Percentiles rank a stretch among this genome's conserved stretches.
phyloP scores from a whole-genome alignment of 2,329 filamentous ascomycete species.

The Pleomassaria siparia region DNA sequence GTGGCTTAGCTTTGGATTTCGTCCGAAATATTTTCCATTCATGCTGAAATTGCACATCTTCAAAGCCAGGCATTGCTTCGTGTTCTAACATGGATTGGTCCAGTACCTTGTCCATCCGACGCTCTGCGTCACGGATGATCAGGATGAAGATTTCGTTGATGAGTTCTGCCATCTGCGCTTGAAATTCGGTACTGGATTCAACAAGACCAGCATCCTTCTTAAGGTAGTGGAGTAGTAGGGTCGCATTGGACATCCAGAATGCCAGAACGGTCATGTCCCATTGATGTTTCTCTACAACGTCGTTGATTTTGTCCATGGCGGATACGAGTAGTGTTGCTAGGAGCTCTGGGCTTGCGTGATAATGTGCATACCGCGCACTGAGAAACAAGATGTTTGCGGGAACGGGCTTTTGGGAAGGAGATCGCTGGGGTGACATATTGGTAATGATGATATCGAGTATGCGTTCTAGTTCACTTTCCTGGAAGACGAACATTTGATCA shows the following conservation, averaged over 20 bases:
- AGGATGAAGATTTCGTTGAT: constrained; percentile 98
- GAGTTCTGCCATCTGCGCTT: constrained; percentile 88
- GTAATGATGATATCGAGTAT: constrained; percentile 97
- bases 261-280: constrained; percentile 99
- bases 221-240: constrained; percentile 89
- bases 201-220: constrained; percentile 89
- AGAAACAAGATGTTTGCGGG: constrained; percentile 97
- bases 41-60: constrained; percentile 95
- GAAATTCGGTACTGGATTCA: constrained; percentile 81
- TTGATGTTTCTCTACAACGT: constrained; percentile 90
- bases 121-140: constrained; percentile 93
- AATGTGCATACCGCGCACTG: constrained; percentile 93
- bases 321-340: constrained; percentile 77
- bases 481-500: constrained; percentile 99
- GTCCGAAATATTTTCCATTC: constrained; percentile 98
- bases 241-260: constrained; percentile 98
- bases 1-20: constrained; percentile 80
- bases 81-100: constrained; percentile 95
- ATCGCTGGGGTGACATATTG: constrained; percentile 95
- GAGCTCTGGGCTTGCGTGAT: constrained; percentile 86
- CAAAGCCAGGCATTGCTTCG: constrained; percentile 95
- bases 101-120: constrained; percentile 92
- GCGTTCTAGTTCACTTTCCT: constrained; percentile 85
- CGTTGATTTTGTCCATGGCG: constrained; percentile 95
- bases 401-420: constrained; percentile 94